A percentile compares a stretch with the other conserved stretches of the same genome.
These are phyloP conservation scores for Pichia sp. DNA, from an alignment of 1,139 yeast species.

Conservation along the genomic window DNA sequence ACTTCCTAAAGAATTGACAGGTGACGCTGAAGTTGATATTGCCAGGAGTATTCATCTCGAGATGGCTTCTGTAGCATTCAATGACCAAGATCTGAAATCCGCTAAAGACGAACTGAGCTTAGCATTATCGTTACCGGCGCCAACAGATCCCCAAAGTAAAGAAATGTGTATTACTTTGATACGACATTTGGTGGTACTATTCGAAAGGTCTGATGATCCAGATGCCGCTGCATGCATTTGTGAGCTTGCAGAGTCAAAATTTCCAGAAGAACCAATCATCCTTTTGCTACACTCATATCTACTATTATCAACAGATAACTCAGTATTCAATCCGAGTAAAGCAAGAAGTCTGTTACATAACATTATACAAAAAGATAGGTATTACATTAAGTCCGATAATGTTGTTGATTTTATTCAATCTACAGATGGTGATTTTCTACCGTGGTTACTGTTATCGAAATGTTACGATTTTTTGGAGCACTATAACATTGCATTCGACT, in stretches of 20 bases:
- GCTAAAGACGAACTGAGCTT: slow-evolving; percentile 46
- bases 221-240: slow-evolving; percentile 47
- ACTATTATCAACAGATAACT: slow-evolving; percentile 33
- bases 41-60: slow-evolving; percentile 52
- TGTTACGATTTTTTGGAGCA: slow-evolving; percentile 38
- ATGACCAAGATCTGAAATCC: slow-evolving; percentile 46
- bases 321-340: slow-evolving; percentile 31
- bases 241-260: slow-evolving; percentile 42
- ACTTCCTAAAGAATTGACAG: slow-evolving; percentile 41
- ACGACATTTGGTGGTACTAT: slow-evolving; percentile 49
- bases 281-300: slow-evolving; percentile 47
- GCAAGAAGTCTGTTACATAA: slow-evolving; percentile 39
- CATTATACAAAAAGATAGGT: slow-evolving; percentile 29
- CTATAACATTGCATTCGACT: slow-evolving; percentile 14
- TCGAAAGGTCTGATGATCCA: slow-evolving; percentile 46
- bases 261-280: slow-evolving; percentile 44
- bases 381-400: slow-evolving; percentile 3
- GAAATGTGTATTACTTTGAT: slow-evolving; percentile 41
- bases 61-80: slow-evolving; percentile 48
- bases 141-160: slow-evolving; percentile 35
- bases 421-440: slow-evolving; percentile 39
- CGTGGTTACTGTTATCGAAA: slow-evolving; percentile 55
- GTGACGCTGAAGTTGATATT: slow-evolving; percentile 40
- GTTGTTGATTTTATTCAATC: slow-evolving; percentile 17
- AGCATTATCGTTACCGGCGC: slow-evolving; percentile 47